Evolutionary conservation across 2,329 filamentous ascomycete genomes (phyloP).

Genomic region (Hymenoscyphus linearis): DNA sequence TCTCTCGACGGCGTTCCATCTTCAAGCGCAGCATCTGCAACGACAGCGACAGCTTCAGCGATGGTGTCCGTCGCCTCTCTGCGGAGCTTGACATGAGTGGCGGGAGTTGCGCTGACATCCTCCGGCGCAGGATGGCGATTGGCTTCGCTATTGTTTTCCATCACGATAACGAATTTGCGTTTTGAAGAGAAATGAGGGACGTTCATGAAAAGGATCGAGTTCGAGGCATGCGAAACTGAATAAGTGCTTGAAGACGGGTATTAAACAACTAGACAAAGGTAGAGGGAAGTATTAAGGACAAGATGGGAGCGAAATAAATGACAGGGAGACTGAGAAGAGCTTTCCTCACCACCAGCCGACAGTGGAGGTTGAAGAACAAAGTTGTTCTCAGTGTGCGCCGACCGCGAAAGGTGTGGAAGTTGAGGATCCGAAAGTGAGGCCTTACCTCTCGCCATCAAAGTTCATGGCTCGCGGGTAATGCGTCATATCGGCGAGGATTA

Average conservation of each 20-base stretch:
- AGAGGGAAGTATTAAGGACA: no score
- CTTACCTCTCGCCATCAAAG: neutral
- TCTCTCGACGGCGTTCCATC: conserved; percentile 19
- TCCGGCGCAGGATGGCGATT: neutral
- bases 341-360: neutral
- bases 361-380: neutral
- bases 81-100: conserved; percentile 14
- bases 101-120: conserved; percentile 5
- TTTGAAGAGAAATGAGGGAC: neutral
- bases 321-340: neutral
- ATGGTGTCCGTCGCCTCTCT: conserved; percentile 21
- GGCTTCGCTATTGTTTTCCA: conserved; percentile 8
- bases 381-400: neutral
- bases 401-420: neutral
- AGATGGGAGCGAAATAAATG: neutral
- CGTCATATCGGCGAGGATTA: neutral
- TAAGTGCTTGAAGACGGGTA: neutral
- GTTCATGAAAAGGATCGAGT: neutral
- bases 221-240: neutral
- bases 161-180: neutral
- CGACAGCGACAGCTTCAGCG: conserved; percentile 21
- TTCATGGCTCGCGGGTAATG: neutral
- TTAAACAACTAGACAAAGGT: neutral
- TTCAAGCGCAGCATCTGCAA: conserved; percentile 22
- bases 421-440: neutral